Evolutionary conservation across 2,329 filamentous ascomycete species (phyloP).

Genomic region (Aspergillus sp.): DNA sequence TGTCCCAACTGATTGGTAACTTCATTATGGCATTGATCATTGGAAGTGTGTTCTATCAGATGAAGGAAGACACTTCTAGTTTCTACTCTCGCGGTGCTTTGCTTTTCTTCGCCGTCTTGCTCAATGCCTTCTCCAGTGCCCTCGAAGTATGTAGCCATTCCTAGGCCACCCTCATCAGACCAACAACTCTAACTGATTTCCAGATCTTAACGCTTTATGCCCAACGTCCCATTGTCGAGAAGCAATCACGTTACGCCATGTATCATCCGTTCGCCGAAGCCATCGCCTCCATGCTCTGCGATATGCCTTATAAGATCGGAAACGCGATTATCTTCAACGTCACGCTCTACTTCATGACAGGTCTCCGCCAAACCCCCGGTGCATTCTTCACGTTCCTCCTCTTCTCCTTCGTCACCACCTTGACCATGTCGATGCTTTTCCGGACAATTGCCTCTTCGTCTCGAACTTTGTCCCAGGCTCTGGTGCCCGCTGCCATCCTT

Average conservation of each 20-base stretch:
- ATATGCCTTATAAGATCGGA: constrained; percentile 68
- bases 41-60: constrained; percentile 73
- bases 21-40: constrained; percentile 71
- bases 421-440: constrained; percentile 82
- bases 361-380: constrained; percentile 67
- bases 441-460: constrained; percentile 71
- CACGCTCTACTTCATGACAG: constrained; percentile 79
- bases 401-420: constrained; percentile 66
- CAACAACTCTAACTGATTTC: not conserved
- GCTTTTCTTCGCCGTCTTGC: constrained; percentile 77
- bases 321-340: constrained; percentile 74
- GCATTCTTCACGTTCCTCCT: constrained; percentile 82
- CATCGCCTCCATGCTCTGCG: constrained; percentile 9
- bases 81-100: constrained; percentile 74
- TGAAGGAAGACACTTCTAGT: constrained; percentile 59
- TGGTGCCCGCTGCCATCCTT: constrained; percentile 52
- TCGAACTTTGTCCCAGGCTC: constrained; percentile 58
- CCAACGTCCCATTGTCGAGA: constrained; percentile 14
- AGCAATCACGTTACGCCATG: constrained; percentile 13
- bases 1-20: constrained; percentile 64
- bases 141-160: constrained; percentile 49
- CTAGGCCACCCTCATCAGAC: not conserved
- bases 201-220: constrained; percentile 14
- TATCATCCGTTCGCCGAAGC: constrained; percentile 14
- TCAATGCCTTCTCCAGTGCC: constrained; percentile 75